Conservation (phyloP, 192 early-diverging fungal species). For the Linnemannia zychae region DNA sequence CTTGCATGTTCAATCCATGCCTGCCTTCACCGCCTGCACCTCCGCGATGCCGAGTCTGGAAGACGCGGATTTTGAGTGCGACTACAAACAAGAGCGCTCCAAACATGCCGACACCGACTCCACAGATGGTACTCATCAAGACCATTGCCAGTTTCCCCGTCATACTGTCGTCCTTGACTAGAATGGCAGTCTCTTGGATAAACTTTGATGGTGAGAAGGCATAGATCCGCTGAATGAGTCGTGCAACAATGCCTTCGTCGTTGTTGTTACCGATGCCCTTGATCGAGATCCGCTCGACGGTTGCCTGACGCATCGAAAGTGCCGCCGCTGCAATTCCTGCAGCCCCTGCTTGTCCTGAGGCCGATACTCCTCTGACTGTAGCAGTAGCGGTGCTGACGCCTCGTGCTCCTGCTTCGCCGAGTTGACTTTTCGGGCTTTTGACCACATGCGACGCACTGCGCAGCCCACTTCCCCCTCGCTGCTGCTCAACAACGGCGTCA, state of each 20-base stretch:
- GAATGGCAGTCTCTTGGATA: conserved; percentile 3
- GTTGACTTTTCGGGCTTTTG: background rate
- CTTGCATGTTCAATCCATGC: background rate
- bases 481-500: background rate
- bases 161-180: conserved; percentile 16
- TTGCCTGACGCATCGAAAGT: background rate
- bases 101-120: conserved; percentile 44
- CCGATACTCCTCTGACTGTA: background rate
- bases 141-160: conserved; percentile 34
- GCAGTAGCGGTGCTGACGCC: background rate
- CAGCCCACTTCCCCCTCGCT: background rate
- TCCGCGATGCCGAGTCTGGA: conserved; percentile 2
- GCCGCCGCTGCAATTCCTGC: background rate
- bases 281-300: background rate
- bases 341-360: background rate
- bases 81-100: conserved; percentile 45
- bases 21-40: too few relatives aligned
- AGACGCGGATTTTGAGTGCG: conserved; percentile 37
- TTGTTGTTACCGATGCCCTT: background rate
- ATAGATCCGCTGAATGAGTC: conserved; percentile 14
- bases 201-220: conserved; percentile 32
- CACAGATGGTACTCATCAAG: conserved; percentile 43
- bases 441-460: background rate
- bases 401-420: conserved; percentile 4
- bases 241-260: background rate